Evolutionary conservation across 1,139 yeast species (phyloP).

Genomic region (Yamadazyma triangularis): DNA sequence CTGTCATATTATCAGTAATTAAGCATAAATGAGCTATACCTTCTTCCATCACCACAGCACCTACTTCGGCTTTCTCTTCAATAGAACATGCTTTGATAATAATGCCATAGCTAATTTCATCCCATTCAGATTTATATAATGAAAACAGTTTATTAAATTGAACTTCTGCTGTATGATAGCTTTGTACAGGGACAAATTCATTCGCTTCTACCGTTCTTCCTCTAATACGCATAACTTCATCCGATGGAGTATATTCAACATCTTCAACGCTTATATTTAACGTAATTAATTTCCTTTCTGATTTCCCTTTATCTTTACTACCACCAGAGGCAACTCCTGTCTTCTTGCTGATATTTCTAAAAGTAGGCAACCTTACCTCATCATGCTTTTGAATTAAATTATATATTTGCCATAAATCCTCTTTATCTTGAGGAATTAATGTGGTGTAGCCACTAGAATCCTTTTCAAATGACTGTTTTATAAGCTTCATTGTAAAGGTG

Average conservation of each 20-base stretch:
- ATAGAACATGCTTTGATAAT: slow-evolving; percentile 69
- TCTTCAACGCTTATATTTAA: slow-evolving; percentile 60
- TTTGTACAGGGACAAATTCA: slow-evolving; percentile 77
- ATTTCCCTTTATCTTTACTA: slow-evolving; percentile 41
- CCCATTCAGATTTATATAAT: slow-evolving; percentile 76
- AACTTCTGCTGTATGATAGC: slow-evolving; percentile 84
- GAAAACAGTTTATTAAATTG: slow-evolving; percentile 68
- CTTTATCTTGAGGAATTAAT: slow-evolving; percentile 79
- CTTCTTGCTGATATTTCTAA: slow-evolving; percentile 55
- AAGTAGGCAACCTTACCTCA: slow-evolving; percentile 62
- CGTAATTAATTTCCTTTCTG: slow-evolving; percentile 54
- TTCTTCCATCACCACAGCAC: slow-evolving; percentile 90
- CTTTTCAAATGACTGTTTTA: slow-evolving; percentile 23
- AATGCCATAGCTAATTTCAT: slow-evolving; percentile 61
- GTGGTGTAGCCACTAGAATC: slow-evolving; percentile 65
- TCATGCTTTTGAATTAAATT: slow-evolving; percentile 78
- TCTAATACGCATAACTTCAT: slow-evolving; percentile 70
- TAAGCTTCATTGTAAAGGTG: slow-evolving; percentile 14
- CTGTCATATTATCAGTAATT: slow-evolving; percentile 85
- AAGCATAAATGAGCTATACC: slow-evolving; percentile 93
- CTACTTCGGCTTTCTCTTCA: slow-evolving; percentile 83
- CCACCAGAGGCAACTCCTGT: slow-evolving; percentile 17
- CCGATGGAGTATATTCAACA: slow-evolving; percentile 75
- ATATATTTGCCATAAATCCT: slow-evolving; percentile 86
- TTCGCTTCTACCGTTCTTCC: slow-evolving; percentile 74